Evolutionary conservation across 306 rosid species (phyloP).

Genomic region (Fragaria nilgerrensis): DNA sequence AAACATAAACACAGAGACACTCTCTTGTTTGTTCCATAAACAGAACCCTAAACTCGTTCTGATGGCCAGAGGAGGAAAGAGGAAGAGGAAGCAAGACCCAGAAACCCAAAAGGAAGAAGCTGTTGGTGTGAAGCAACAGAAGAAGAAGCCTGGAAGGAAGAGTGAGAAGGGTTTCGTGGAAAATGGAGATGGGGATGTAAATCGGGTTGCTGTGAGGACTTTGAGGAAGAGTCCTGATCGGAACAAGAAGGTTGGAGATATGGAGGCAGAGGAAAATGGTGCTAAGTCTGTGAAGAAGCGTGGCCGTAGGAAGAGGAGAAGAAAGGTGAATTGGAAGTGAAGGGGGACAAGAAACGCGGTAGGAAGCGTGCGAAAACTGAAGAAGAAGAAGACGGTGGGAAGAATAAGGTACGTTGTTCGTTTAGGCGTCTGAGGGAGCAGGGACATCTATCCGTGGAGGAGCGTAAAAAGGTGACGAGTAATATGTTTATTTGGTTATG

Average conservation of each 20-base stretch:
- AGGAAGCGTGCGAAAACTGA: background rate
- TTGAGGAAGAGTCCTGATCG: background rate
- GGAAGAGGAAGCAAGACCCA: background rate
- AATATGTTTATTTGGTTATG: no score
- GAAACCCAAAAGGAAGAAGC: background rate
- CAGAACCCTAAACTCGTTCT: background rate
- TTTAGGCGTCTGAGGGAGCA: background rate
- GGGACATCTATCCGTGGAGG: background rate
- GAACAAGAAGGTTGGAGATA: background rate
- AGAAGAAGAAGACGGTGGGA: background rate
- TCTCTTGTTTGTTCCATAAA: no score
- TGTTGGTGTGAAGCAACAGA: no score
- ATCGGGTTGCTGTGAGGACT: background rate
- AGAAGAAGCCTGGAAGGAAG: no score
- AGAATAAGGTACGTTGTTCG: background rate
- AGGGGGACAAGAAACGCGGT: background rate
- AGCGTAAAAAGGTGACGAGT: background rate
- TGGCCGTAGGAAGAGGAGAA: background rate
- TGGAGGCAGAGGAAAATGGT: background rate
- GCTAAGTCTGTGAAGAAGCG: background rate
- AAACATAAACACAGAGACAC: background rate
- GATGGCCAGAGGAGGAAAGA: conserved; percentile 5
- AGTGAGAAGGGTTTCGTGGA: no score
- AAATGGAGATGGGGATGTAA: background rate
- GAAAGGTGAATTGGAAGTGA: background rate